phyloP scores from a whole-genome alignment of 2,329 filamentous ascomycete species.

The Mycogone perniciosa region DNA sequence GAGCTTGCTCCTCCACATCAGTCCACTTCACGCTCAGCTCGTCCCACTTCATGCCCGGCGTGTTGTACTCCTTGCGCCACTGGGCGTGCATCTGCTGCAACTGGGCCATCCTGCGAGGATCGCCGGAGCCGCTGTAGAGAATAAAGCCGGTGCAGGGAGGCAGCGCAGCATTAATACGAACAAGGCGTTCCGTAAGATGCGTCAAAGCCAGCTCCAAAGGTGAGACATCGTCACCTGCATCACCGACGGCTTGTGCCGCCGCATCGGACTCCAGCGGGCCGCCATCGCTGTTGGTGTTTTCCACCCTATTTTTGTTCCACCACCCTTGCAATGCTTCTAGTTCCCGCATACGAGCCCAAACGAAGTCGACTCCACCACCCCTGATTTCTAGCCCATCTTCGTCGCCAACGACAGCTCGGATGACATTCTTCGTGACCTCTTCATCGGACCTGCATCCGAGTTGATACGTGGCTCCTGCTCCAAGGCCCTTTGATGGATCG shows the following conservation, averaged over 20 bases:
- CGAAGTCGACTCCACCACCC: constrained; percentile 58
- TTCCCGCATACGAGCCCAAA: constrained; percentile 60
- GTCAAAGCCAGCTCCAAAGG: constrained; percentile 41
- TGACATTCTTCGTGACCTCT: constrained; percentile 47
- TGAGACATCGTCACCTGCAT: constrained; percentile 18
- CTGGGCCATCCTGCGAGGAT: constrained; percentile 59
- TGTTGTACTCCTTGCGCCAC: constrained; percentile 60
- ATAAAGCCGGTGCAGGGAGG: constrained; percentile 61
- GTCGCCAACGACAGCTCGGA: constrained; percentile 56
- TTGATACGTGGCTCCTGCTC: constrained; percentile 48
- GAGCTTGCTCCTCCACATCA: constrained; percentile 56
- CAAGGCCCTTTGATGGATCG: constrained; percentile 57
- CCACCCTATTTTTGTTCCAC: constrained; percentile 55
- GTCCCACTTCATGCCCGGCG: constrained; percentile 59
- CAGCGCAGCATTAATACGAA: constrained; percentile 49
- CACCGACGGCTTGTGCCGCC: constrained; percentile 11
- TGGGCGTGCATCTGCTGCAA: constrained; percentile 54
- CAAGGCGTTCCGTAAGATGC: constrained; percentile 43
- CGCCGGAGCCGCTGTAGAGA: constrained; percentile 59
- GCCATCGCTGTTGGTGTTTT: constrained; percentile 28
- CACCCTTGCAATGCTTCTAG: constrained; percentile 60
- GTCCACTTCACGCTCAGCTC: constrained; percentile 62
- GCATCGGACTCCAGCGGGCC: constrained; percentile 25
- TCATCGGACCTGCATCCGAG: constrained; percentile 55
- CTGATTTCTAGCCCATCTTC: constrained; percentile 50